phyloP scores from a whole-genome alignment of 140 eudicot genomes.

The Stevia rebaudiana region DNA sequence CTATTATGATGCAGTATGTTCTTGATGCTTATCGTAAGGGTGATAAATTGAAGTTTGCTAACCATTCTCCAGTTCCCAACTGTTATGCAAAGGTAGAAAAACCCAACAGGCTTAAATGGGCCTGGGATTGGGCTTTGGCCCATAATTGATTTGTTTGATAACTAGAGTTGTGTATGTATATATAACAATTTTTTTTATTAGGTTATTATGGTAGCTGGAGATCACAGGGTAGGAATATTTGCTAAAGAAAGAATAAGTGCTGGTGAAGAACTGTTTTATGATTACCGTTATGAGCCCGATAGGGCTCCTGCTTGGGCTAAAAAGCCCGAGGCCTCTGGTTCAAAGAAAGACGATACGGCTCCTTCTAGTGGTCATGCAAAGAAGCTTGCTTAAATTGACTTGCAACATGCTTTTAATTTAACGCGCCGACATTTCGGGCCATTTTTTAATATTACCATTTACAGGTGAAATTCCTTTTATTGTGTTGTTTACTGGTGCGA shows the following conservation, averaged over 20 bases:
- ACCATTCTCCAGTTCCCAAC: constrained; percentile 97
- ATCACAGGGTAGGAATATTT: constrained; percentile 96
- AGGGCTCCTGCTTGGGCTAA: constrained; percentile 96
- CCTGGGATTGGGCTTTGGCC: not conserved
- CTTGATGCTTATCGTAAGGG: constrained; percentile 98
- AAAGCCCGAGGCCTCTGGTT: constrained; percentile 80
- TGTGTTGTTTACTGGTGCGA: constrained; percentile 19
- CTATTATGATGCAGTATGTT: constrained; percentile 59
- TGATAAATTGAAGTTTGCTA: constrained; percentile 92
- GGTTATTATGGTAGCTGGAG: constrained; percentile 99
- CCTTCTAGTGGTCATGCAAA: constrained; percentile 91
- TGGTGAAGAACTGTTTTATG: constrained; percentile 92
- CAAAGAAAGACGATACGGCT: constrained; percentile 62
- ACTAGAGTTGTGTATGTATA: not conserved
- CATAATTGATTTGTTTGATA: not conserved
- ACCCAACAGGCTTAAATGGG: no score
- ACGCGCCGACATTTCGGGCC: constrained; percentile 19
- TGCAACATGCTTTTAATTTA: not conserved
- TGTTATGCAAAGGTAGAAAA: constrained; percentile 96
- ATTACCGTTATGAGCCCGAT: constrained; percentile 86
- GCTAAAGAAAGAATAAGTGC: constrained; percentile 83
- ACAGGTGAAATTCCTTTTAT: constrained; percentile 23
- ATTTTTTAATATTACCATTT: constrained; percentile 31
- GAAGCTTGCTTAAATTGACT: constrained; percentile 54
- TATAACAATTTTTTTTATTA: constrained; percentile 25